phyloP scores from a whole-genome alignment of 192 early-diverging fungal genomes.

The Coemansia sp. region DNA sequence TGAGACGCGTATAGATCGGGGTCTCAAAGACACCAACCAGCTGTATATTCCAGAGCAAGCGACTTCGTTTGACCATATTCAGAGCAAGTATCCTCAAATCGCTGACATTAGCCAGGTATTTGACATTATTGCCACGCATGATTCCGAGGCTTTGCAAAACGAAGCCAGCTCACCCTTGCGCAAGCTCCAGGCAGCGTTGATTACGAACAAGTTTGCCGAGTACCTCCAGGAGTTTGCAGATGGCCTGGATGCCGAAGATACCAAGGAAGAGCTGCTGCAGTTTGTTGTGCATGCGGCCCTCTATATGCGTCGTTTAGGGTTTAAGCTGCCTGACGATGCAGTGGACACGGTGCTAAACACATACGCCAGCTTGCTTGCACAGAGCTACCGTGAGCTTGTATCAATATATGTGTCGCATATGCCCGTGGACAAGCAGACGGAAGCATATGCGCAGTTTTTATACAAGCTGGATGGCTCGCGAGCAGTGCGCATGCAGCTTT shows the following conservation, averaged over 20 bases:
- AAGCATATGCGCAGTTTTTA: slow-evolving; percentile 56
- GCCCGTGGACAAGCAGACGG: slow-evolving; percentile 45
- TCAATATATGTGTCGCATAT: slow-evolving; percentile 57
- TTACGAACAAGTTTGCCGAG: slow-evolving; percentile 15
- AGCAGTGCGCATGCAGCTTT: slow-evolving; percentile 39
- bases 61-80: slow-evolving; percentile 27
- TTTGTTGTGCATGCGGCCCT: slow-evolving; percentile 69
- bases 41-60: slow-evolving; percentile 33
- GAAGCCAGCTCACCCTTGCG: slow-evolving; percentile 34
- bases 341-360: slow-evolving; percentile 55
- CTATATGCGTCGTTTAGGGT: slow-evolving; percentile 58
- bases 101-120: slow-evolving; percentile 27
- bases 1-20: slow-evolving; percentile 59
- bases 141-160: slow-evolving; percentile 13
- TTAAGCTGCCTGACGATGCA: slow-evolving; percentile 38
- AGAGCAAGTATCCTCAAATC: slow-evolving; percentile 27
- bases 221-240: slow-evolving; percentile 24
- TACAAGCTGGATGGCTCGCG: slow-evolving; percentile 27
- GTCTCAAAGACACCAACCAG: slow-evolving; percentile 12
- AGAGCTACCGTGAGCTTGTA: slow-evolving; percentile 45
- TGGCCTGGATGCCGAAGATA: slow-evolving; percentile 2
- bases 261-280: slow-evolving; percentile 55
- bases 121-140: slow-evolving; percentile 20
- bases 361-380: slow-evolving; percentile 55
- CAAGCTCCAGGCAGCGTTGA: slow-evolving; percentile 29